Conservation (phyloP, 345 rosid species). For the Aurinia saxatilis region DNA sequence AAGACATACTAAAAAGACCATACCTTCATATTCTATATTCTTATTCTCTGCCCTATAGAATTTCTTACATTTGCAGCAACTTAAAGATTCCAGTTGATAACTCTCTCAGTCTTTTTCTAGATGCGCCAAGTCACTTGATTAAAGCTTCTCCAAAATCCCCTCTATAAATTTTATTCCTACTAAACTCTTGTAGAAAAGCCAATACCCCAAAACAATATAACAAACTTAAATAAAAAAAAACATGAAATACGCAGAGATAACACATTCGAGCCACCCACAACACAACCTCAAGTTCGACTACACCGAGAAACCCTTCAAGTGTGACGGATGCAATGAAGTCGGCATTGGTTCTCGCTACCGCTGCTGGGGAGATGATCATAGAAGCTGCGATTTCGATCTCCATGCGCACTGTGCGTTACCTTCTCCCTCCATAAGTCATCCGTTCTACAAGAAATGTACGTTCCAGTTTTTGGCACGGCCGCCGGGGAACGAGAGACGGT, state of each 20-base stretch:
- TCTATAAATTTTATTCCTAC: conserved; percentile 6
- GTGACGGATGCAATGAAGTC: conserved; percentile 91
- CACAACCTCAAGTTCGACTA: conserved; percentile 57
- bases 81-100: conserved; percentile 22
- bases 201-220: not conserved
- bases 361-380: conserved; percentile 28
- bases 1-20: no score
- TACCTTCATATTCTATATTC: conserved; percentile 30
- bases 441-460: conserved; percentile 83
- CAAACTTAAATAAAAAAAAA: not conserved
- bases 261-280: conserved; percentile 71
- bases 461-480: conserved; percentile 63
- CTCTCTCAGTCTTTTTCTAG: conserved; percentile 1
- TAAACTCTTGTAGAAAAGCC: not conserved
- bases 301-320: conserved; percentile 76
- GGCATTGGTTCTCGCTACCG: conserved; percentile 82
- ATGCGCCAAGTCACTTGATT: conserved; percentile 17
- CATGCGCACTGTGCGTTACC: conserved; percentile 78
- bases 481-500: conserved; percentile 51
- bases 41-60: conserved; percentile 18
- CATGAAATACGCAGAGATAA: conserved; percentile 69
- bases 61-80: conserved; percentile 27
- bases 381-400: conserved; percentile 63
- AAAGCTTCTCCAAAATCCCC: conserved; percentile 5
- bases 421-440: conserved; percentile 40